A percentile compares a stretch with the other conserved stretches of the same genome.
Conservation (phyloP, 2,329 filamentous ascomycete genomes). For the Cephalotrichum gorgonifer region DNA sequence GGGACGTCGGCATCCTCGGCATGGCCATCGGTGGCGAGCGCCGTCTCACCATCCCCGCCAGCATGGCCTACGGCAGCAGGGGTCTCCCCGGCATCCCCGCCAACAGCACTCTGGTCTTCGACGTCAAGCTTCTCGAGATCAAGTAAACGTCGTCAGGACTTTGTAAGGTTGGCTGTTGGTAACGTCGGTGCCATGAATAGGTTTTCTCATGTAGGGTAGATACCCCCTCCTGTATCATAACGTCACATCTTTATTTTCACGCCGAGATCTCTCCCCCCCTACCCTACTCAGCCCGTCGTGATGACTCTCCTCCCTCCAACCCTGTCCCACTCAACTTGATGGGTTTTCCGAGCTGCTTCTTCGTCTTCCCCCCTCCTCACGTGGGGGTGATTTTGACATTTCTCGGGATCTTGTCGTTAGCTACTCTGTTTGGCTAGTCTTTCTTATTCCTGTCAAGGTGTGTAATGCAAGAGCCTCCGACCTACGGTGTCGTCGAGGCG, state of each 20-base stretch:
- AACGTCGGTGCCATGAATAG: too few species aligned
- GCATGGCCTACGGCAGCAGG: constrained; percentile 83
- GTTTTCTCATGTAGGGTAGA: not conserved
- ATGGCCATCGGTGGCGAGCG: constrained; percentile 93
- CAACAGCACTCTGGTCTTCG: constrained; percentile 88
- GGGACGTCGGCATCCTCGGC: constrained; percentile 89
- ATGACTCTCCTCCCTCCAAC: too few species aligned
- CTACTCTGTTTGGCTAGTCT: not conserved
- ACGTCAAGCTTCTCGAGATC: constrained; percentile 77
- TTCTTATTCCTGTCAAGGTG: constrained; percentile 3
- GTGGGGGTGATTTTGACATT: too few species aligned
- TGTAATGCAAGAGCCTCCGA: constrained; percentile 34
- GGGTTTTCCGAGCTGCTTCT: too few species aligned
- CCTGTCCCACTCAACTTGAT: too few species aligned
- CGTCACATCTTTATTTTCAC: too few species aligned
- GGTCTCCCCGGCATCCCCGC: constrained; percentile 73
- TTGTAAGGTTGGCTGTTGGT: not conserved
- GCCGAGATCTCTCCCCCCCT: too few species aligned
- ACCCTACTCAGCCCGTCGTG: too few species aligned
- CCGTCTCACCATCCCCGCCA: constrained; percentile 77
- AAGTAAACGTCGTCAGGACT: constrained; percentile 46
- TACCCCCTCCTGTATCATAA: not conserved
- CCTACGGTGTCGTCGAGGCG: constrained; percentile 39
- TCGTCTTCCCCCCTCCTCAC: not conserved
- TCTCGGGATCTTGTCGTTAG: not conserved